Conservation (phyloP, 306 rosid species). For the Sicyos baderoa region DNA sequence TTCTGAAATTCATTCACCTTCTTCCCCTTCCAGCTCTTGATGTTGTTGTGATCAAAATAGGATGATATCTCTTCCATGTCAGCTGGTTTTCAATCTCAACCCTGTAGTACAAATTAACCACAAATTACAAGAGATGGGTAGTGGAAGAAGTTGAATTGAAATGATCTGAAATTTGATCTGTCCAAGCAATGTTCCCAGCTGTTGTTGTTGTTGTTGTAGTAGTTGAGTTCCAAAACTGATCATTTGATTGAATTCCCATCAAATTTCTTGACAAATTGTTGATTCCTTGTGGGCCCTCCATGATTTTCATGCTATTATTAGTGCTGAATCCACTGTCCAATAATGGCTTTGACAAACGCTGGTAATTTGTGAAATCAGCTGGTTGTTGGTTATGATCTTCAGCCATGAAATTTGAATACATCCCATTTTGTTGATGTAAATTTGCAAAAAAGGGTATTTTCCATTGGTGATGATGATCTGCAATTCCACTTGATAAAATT, state of each 20-base stretch:
- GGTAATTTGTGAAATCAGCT: slow-evolving; percentile 14
- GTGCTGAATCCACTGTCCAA: slow-evolving; percentile 27
- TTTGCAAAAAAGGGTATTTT: slow-evolving; percentile 18
- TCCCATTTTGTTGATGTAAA: slow-evolving; percentile 16
- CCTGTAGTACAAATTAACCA: slow-evolving; percentile 10
- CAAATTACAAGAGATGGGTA: slow-evolving; percentile 41
- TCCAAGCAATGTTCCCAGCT: slow-evolving; percentile 44
- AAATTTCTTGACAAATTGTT: slow-evolving; percentile 44
- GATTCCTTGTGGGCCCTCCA: slow-evolving; percentile 49
- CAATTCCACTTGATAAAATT: slow-evolving; percentile 26
- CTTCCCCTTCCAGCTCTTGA: slow-evolving; percentile 12
- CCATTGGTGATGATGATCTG: slow-evolving; percentile 15
- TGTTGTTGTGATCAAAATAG: not conserved
- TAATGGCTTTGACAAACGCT: slow-evolving; percentile 32
- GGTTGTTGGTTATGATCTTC: not conserved
- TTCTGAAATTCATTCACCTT: slow-evolving; percentile 7
- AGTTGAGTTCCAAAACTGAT: slow-evolving; percentile 28
- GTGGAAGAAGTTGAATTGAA: slow-evolving; percentile 44
- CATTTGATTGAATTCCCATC: slow-evolving; percentile 41
- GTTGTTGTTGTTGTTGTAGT: not conserved
- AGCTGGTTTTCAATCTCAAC: not conserved
- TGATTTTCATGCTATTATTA: slow-evolving; percentile 28
- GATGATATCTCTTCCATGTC: not conserved
- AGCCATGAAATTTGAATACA: slow-evolving; percentile 7
- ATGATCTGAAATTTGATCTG: slow-evolving; percentile 38